Conservation (phyloP, 768 basidiomycete genomes). For the Trametes meyenii region DNA sequence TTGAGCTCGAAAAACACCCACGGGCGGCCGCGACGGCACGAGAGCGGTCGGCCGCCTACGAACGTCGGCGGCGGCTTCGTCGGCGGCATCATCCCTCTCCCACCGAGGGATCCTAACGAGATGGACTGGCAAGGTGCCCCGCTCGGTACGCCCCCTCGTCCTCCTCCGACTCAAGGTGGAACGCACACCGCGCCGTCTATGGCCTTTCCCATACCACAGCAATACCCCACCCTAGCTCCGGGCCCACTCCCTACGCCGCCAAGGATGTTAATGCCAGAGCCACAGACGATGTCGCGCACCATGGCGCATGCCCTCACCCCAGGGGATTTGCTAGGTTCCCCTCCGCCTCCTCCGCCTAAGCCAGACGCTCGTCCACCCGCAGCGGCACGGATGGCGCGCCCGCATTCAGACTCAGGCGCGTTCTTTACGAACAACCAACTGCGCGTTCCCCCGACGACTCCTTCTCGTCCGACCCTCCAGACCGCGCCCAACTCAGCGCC, state of each 20-base stretch:
- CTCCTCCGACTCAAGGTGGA: neutral
- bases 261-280: slow-evolving; percentile 36
- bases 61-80: slow-evolving; percentile 40
- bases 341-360: slow-evolving; percentile 16
- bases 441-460: slow-evolving; percentile 11
- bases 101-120: neutral
- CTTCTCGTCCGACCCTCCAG: slow-evolving; percentile 16
- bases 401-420: slow-evolving; percentile 36
- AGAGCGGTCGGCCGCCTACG: neutral
- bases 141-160: slow-evolving; percentile 13
- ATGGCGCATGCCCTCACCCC: slow-evolving; percentile 40
- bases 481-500: slow-evolving; percentile 21
- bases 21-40: neutral
- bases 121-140: slow-evolving; percentile 1
- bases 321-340: slow-evolving; percentile 6
- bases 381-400: slow-evolving; percentile 29
- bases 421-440: slow-evolving; percentile 7
- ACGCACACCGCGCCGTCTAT: neutral
- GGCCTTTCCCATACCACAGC: slow-evolving; percentile 2
- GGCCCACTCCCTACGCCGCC: slow-evolving; percentile 32
- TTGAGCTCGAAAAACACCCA: neutral
- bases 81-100: slow-evolving; percentile 46
- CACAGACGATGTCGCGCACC: slow-evolving; percentile 39
- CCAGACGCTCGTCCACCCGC: slow-evolving; percentile 27
- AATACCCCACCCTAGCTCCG: slow-evolving; percentile 6